Conservation (phyloP, 768 basidiomycete species). For the Trametes villosa region DNA sequence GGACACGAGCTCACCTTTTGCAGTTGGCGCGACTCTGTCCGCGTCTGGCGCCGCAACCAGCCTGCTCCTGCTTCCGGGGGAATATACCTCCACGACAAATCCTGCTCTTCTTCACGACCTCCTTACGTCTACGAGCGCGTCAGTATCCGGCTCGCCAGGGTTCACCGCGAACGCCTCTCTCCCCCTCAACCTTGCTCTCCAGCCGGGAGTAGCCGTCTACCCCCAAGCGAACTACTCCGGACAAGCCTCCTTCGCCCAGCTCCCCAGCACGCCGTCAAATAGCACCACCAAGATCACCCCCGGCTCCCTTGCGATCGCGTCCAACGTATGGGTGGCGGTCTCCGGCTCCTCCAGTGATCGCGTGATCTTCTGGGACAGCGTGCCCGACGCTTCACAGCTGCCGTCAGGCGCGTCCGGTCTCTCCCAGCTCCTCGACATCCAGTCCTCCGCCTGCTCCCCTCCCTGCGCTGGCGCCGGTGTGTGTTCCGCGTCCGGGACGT, state of each 20-base stretch:
- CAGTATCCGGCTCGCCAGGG: slow-evolving; percentile 61
- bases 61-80: slow-evolving; percentile 73
- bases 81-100: slow-evolving; percentile 72
- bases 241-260: slow-evolving; percentile 57
- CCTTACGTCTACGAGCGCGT: slow-evolving; percentile 66
- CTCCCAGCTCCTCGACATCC: slow-evolving; percentile 68
- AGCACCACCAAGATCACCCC: slow-evolving; percentile 42
- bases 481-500: slow-evolving; percentile 72
- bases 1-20: slow-evolving; percentile 11
- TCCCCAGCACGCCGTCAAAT: slow-evolving; percentile 51
- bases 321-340: slow-evolving; percentile 71
- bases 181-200: slow-evolving; percentile 68
- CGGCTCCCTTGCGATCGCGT: slow-evolving; percentile 68
- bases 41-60: slow-evolving; percentile 54
- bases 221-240: slow-evolving; percentile 67
- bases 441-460: slow-evolving; percentile 76
- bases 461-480: slow-evolving; percentile 74
- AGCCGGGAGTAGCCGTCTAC: slow-evolving; percentile 72
- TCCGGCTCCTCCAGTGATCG: slow-evolving; percentile 57
- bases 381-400: slow-evolving; percentile 76
- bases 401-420: slow-evolving; percentile 49
- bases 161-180: slow-evolving; percentile 65
- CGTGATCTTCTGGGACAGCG: slow-evolving; percentile 76
- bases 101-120: slow-evolving; percentile 72
- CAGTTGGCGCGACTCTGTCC: slow-evolving; percentile 74